phyloP scores from a whole-genome alignment of 345 rosid species.

The Aegle marmelos region DNA sequence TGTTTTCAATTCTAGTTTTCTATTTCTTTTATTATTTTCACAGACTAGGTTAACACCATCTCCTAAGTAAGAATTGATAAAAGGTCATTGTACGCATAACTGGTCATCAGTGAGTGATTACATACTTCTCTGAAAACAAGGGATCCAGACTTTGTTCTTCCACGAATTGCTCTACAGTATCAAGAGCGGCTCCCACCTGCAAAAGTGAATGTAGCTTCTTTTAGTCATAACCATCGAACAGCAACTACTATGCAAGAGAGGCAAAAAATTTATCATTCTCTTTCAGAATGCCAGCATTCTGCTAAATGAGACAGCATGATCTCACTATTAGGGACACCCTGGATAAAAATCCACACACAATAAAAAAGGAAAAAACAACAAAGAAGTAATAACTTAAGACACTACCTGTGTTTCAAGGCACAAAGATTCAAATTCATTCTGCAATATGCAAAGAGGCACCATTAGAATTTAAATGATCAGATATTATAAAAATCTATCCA shows the following conservation, averaged over 20 bases:
- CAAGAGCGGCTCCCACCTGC: constrained; percentile 68
- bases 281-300: not conserved
- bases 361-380: not conserved
- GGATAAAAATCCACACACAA: not conserved
- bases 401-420: constrained; percentile 61
- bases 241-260: not conserved
- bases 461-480: not conserved
- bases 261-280: not conserved
- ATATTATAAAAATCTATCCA: not conserved
- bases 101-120: not conserved
- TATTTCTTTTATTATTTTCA: not conserved
- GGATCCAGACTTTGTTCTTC: constrained; percentile 78
- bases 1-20: not conserved
- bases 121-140: constrained; percentile 66
- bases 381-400: not conserved
- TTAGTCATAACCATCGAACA: not conserved
- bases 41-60: not conserved
- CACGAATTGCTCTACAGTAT: constrained; percentile 61
- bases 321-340: not conserved
- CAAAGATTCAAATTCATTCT: constrained; percentile 61
- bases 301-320: not conserved
- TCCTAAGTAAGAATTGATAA: not conserved
- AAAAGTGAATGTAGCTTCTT: not conserved
- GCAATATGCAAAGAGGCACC: constrained; percentile 26
- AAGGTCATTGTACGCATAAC: not conserved